Evolutionary conservation across 2,329 filamentous ascomycete genomes (phyloP).

Genomic region (Aureobasidium leucospermi): DNA sequence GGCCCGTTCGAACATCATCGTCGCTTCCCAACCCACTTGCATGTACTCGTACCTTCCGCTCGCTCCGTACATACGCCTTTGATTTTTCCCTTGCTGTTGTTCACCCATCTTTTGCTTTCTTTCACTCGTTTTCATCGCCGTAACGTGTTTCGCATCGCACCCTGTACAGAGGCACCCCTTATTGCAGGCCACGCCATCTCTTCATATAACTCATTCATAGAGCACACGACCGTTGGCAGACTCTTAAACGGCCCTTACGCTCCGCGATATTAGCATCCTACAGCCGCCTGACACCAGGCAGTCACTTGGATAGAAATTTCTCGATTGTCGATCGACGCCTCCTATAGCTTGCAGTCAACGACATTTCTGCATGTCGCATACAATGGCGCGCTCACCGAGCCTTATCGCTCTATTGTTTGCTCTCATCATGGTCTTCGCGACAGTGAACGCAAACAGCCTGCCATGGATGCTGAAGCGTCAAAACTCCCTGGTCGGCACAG

Average conservation of each 20-base stretch:
- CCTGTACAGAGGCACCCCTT: conserved; percentile 2
- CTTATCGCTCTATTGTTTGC: conserved; percentile 22
- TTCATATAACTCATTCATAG: neutral
- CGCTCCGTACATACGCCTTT: conserved; percentile 1
- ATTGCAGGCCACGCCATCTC: neutral
- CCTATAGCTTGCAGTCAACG: conserved; percentile 1
- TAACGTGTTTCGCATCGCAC: neutral
- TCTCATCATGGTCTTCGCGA: conserved; percentile 25
- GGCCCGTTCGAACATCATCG: conserved; percentile 1
- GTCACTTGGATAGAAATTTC: neutral
- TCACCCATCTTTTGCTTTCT: neutral
- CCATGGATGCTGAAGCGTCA: conserved; percentile 27
- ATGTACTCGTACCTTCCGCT: neutral
- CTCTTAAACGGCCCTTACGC: neutral
- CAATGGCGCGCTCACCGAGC: conserved; percentile 9
- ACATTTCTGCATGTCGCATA: conserved; percentile 8
- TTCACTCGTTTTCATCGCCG: conserved; percentile 1
- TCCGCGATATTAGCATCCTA: neutral
- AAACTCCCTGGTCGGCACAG: conserved; percentile 27
- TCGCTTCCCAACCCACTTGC: neutral
- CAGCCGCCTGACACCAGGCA: neutral
- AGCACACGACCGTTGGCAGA: conserved; percentile 7
- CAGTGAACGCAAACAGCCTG: conserved; percentile 25
- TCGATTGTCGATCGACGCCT: neutral
- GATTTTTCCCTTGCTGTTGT: neutral